A percentile compares a stretch with the other conserved stretches of the same genome.
Evolutionary conservation across 768 basidiomycete genomes (phyloP).

Genomic region (Leucocoprinus sp.): DNA sequence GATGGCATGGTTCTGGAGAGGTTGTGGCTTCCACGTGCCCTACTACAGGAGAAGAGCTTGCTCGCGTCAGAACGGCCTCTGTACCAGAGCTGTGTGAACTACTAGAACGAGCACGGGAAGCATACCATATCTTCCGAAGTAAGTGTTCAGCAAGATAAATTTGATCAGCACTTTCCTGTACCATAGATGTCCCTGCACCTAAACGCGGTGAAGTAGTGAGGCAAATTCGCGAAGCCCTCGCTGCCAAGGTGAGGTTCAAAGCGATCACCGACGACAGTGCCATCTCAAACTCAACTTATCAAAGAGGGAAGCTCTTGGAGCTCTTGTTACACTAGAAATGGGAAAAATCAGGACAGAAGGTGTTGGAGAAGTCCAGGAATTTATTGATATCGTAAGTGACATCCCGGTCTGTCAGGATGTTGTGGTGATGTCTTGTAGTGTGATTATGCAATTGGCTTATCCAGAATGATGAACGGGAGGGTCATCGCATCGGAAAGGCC

Average conservation of each 20-base stretch:
- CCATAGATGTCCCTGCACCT: slow-evolving; percentile 65
- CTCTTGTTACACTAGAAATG: slow-evolving; percentile 82
- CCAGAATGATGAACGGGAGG: slow-evolving; percentile 89
- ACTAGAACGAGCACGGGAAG: slow-evolving; percentile 64
- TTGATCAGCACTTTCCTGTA: background rate
- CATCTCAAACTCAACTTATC: slow-evolving; percentile 12
- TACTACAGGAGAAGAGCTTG: slow-evolving; percentile 80
- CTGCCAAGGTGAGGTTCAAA: slow-evolving; percentile 49
- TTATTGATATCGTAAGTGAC: slow-evolving; percentile 79
- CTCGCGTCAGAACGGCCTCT: slow-evolving; percentile 63
- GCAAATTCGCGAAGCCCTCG: slow-evolving; percentile 78
- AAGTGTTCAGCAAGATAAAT: slow-evolving; percentile 13
- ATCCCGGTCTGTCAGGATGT: background rate
- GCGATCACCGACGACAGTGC: slow-evolving; percentile 1
- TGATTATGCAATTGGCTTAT: slow-evolving; percentile 89
- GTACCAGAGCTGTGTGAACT: slow-evolving; percentile 64
- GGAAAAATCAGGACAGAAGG: slow-evolving; percentile 90
- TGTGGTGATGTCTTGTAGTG: slow-evolving; percentile 42
- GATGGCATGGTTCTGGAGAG: slow-evolving; percentile 74
- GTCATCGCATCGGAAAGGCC: slow-evolving; percentile 84
- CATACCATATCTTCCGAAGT: slow-evolving; percentile 60
- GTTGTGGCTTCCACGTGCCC: slow-evolving; percentile 69
- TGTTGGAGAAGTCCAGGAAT: slow-evolving; percentile 89
- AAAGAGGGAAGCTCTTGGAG: slow-evolving; percentile 72
- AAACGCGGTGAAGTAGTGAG: slow-evolving; percentile 82